Evolutionary conservation across 1,284 basidiomycete genomes (phyloP), one percentile per base, ranked within the genome.

Genomic region (Sanguinoderma infundibulare): DNA sequence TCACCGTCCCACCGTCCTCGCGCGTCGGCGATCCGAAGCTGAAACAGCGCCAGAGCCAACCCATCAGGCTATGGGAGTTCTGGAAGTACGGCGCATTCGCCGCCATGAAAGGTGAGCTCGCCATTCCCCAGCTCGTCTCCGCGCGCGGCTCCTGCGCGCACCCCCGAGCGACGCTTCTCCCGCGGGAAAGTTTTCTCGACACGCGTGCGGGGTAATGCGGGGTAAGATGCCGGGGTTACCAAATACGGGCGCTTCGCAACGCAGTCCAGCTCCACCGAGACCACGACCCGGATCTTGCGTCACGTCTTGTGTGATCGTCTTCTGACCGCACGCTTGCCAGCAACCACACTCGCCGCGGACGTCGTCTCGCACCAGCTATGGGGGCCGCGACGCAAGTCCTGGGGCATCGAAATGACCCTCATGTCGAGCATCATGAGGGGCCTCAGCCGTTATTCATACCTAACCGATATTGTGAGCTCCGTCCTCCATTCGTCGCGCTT

Each of bases 391-490:
- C 89, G 87, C 70, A 90, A 91, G 73, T 89, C 90, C 4, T 96
- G 94, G 94, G 92, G 93, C 0, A 86, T 96, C 54, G 90, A 95
- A 73, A 94, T 95, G 92, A 94, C 92, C 1, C 80, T 94, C 24
- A 81, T 94, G 20, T 91, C 90, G 8, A 87, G 87, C 59, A 81
- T 98, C 67, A 92, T 98, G 83, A 87, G 96, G 60, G 94, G 95
- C 58, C 86, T 94, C 26, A 90, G 90, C 9, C 82, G 86, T 46
- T 94, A 98, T 74, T 91, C 93, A 10, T 86, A 91, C 54, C 83
- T 99, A 39, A 89, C 95, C 3, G 93, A 97, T 67, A 90, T 99
- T 59, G 90, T 92, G 67, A 65, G 86, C 79, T 6, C 22, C 5
- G n/a, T 6, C 17, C 20, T n/a, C 26, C 40, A 34, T 49, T 46